Percentiles rank a stretch among this genome's conserved stretches.
These are phyloP conservation scores for Stephania cephalantha DNA, from an alignment of 164 flowering plant genomes.

Conservation along the genomic window DNA sequence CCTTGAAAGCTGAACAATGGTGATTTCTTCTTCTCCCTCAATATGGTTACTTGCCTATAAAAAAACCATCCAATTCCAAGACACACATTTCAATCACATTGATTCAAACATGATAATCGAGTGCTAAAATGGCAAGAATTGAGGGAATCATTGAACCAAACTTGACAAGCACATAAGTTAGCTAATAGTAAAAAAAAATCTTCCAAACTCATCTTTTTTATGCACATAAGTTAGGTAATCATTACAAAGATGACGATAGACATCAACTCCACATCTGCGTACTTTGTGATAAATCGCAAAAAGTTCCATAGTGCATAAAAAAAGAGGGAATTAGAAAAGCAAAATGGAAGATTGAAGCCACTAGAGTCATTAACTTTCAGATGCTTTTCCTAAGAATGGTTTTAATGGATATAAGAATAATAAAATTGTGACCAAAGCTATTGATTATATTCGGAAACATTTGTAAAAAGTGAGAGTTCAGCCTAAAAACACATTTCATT, in stretches of 20 bases:
- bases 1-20: constrained; percentile 32
- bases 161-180: not conserved
- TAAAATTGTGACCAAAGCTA: not conserved
- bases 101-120: not conserved
- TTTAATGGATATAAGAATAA: not conserved
- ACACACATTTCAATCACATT: not conserved
- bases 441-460: not conserved
- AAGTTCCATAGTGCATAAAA: not conserved
- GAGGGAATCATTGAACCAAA: not conserved
- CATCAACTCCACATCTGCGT: not conserved
- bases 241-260: not conserved
- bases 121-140: not conserved
- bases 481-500: not conserved
- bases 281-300: not conserved
- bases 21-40: constrained; percentile 11
- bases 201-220: not conserved
- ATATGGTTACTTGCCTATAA: constrained; percentile 15
- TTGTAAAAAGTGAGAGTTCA: not conserved
- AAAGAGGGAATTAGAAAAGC: not conserved
- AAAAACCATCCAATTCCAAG: not conserved
- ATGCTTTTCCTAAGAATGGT: not conserved
- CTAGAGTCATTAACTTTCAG: not conserved
- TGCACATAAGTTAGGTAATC: not conserved
- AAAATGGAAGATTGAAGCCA: not conserved
- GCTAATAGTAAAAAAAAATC: not conserved